A percentile compares a stretch with the other conserved stretches of the same genome.
phyloP scores from a whole-genome alignment of 1,284 basidiomycete species.

The Ustilago loliicola region DNA sequence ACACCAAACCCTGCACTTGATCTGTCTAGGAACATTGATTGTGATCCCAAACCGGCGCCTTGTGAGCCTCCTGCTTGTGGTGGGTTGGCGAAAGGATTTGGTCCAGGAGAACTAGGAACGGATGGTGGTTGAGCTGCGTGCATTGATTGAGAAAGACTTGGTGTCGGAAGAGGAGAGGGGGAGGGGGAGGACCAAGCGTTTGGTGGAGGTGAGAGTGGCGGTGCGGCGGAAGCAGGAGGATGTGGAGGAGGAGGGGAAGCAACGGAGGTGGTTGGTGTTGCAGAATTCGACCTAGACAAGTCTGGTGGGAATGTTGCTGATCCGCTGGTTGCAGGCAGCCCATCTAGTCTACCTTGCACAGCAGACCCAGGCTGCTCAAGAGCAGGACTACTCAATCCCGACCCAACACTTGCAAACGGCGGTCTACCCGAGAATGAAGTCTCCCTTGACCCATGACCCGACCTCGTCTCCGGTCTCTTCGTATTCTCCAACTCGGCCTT shows the following conservation, averaged over 20 bases:
- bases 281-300: slow-evolving; percentile 10
- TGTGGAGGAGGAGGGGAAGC: not conserved
- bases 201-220: not conserved
- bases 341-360: slow-evolving; percentile 14
- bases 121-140: not conserved
- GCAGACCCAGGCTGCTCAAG: not conserved
- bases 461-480: slow-evolving; percentile 12
- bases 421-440: not conserved
- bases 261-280: not conserved
- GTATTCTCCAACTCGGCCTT: slow-evolving; percentile 34
- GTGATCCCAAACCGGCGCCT: not conserved
- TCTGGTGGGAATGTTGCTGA: slow-evolving; percentile 2
- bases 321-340: not conserved
- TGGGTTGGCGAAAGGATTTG: slow-evolving; percentile 11
- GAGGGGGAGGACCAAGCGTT: slow-evolving; percentile 14
- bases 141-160: slow-evolving; percentile 23
- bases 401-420: slow-evolving; percentile 20
- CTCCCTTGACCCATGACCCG: not conserved
- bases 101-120: not conserved
- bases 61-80: not conserved
- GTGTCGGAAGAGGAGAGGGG: slow-evolving; percentile 1
- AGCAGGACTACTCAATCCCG: slow-evolving; percentile 9
- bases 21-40: slow-evolving; percentile 37
- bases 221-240: not conserved
- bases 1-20: not conserved